These are phyloP conservation scores for Colletotrichum plurivorum DNA, from an alignment of 2,329 filamentous ascomycete species.

Conservation along the genomic window DNA sequence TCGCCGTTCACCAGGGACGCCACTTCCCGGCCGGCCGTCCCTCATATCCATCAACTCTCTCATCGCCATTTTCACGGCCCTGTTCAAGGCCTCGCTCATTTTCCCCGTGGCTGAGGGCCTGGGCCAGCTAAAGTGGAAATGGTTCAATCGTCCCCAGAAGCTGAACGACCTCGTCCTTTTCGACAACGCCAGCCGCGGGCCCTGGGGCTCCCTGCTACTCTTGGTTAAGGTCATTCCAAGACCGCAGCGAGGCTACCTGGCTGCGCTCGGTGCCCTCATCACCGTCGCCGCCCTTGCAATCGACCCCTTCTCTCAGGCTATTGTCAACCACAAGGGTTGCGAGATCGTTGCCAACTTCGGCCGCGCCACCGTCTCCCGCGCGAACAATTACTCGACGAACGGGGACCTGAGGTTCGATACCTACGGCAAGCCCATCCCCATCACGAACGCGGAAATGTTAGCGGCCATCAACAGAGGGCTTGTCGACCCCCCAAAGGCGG, in stretches of 20 bases:
- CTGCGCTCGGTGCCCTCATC: constrained; percentile 9
- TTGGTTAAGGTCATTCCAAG: background rate
- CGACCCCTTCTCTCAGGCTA: constrained; percentile 18
- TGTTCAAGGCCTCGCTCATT: constrained; percentile 18
- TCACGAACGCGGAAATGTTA: background rate
- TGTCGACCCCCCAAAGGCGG: background rate
- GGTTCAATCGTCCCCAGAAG: constrained; percentile 3
- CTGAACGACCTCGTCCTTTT: constrained; percentile 1
- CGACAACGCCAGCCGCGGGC: constrained; percentile 3
- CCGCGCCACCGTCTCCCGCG: background rate
- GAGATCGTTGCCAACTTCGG: background rate
- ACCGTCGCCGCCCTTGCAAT: constrained; percentile 12
- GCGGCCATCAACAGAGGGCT: background rate
- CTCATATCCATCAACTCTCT: constrained; percentile 11
- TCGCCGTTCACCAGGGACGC: background rate
- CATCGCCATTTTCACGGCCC: constrained; percentile 7
- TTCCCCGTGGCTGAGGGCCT: constrained; percentile 8
- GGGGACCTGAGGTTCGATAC: background rate
- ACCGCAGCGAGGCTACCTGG: constrained; percentile 1
- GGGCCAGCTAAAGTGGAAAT: constrained; percentile 15
- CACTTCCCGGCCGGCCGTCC: constrained; percentile 2
- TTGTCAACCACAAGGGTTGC: constrained; percentile 5
- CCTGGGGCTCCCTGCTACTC: background rate
- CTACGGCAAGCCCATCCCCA: background rate
- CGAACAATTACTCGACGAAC: constrained; percentile 1